Conservation (phyloP, 2,329 filamentous ascomycete genomes). For the Pestalotiopsis fici region DNA sequence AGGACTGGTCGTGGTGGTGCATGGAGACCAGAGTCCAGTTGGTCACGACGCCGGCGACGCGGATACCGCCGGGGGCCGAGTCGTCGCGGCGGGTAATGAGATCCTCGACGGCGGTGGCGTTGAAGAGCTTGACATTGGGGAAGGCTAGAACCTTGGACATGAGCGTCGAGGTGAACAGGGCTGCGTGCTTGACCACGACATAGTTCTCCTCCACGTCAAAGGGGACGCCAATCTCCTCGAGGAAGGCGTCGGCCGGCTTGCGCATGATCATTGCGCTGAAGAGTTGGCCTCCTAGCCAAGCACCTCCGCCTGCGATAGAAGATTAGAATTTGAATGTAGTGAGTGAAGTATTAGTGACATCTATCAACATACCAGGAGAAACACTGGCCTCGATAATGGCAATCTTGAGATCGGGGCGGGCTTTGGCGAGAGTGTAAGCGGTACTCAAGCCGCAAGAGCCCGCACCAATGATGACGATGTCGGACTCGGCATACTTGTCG, state of each 20-base stretch:
- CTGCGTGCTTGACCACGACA: conserved; percentile 92
- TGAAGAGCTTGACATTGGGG: conserved; percentile 95
- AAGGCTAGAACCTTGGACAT: conserved; percentile 80
- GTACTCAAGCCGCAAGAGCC: conserved; percentile 85
- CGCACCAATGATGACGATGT: conserved; percentile 91
- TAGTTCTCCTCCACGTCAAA: conserved; percentile 88
- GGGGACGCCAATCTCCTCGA: conserved; percentile 77
- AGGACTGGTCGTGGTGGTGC: conserved; percentile 86
- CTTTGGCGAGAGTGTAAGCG: conserved; percentile 80
- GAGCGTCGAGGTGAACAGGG: conserved; percentile 87
- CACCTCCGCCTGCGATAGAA: conserved; percentile 69
- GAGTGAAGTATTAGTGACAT: no score
- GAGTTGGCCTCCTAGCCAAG: conserved; percentile 91
- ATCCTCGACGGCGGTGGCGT: conserved; percentile 89
- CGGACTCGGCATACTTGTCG: conserved; percentile 85
- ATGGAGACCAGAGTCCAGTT: conserved; percentile 94
- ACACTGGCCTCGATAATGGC: conserved; percentile 88
- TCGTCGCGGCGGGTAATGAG: conserved; percentile 75
- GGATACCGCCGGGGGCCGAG: conserved; percentile 53
- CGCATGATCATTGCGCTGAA: conserved; percentile 96
- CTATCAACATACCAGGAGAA: conserved; percentile 58
- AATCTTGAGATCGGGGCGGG: conserved; percentile 87
- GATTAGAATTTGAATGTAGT: background rate
- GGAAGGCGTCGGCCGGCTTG: conserved; percentile 85
- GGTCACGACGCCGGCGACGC: conserved; percentile 86